Evolutionary conservation across 495 filamentous ascomycete genomes (phyloP), one percentile per base, ranked within the genome.

Genomic region (Aspergillus biplanus): DNA sequence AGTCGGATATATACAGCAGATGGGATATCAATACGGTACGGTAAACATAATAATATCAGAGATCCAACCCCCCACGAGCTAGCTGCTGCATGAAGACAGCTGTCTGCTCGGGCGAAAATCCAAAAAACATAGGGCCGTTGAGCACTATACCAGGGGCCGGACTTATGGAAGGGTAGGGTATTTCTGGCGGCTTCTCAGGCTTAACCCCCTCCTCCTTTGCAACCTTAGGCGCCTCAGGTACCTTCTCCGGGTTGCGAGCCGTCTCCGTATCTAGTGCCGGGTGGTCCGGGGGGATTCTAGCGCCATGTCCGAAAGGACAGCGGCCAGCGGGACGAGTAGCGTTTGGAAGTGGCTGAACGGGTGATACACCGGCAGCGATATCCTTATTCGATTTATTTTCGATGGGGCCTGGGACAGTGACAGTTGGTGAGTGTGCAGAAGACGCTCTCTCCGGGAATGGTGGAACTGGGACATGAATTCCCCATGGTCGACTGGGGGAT

Each of bases 401-500:
- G 6, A 67, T 56, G 13, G 70, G 65, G 7, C 66, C 62, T 4
- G 68, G 62, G 8, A 59, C 68, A 57, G 71, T 69, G 21, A 66
- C 63, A 58, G 59, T 61, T 60, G 61, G 73, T 52, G 65, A 74
- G 55, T 58, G 73, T n/a, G 71, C 65, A 52, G 67, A 58, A 35
- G 67, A 47, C 15, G 67, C 6, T 55, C 32, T 32, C 31, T 33
- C 61, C 39, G 62, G 53, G 12, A 52, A 34, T 27, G 31, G 53
- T 46, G 78, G 74, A 12, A 83, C 67, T 0, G 91, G 93, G 1
- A 97, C 89, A 16, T 83, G 82, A 39, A 97, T 94, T 3, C 93
- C 93, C 93, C 93, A 97, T 33, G 93, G 93, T 32, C 92, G 83
- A 71, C 89, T 94, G 37, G 93, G 93, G 35, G 90, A 93, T 71